Percentiles rank a stretch among this genome's conserved stretches.
phyloP scores from a whole-genome alignment of 805 yeast genomes.

The Pichia kluyveri region DNA sequence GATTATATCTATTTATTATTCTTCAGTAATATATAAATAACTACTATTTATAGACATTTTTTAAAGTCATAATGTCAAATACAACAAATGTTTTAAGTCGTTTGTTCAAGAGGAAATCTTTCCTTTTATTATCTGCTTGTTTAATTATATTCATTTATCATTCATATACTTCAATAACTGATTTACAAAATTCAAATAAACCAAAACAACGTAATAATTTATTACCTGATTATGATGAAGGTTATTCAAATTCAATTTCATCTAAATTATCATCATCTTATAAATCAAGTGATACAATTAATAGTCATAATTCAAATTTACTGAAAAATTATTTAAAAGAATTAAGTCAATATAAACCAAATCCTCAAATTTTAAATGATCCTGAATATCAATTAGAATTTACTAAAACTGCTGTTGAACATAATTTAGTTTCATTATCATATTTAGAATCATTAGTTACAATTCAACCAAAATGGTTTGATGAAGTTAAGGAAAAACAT shows the following conservation, averaged over 20 bases:
- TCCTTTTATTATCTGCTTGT: neutral
- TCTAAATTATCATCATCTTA: neutral
- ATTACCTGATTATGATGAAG: neutral
- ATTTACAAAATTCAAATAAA: neutral
- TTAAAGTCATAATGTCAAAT: no score
- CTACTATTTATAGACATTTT: no score
- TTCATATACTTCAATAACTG: neutral
- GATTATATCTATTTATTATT: neutral
- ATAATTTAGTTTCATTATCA: neutral
- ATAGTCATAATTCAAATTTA: neutral
- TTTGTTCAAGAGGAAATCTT: neutral
- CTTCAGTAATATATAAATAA: no score
- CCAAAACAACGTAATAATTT: neutral
- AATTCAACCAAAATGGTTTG: conserved; percentile 2
- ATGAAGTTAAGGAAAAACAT: conserved; percentile 6
- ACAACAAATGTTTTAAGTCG: neutral
- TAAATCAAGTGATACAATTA: neutral
- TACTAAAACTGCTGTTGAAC: neutral
- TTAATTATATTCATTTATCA: no score
- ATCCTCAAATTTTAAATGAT: neutral
- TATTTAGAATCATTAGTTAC: conserved; percentile 1
- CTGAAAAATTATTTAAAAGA: neutral
- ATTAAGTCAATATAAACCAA: neutral
- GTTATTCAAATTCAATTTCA: neutral
- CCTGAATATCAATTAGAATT: conserved; percentile 4